Conservation (phyloP, 345 rosid genomes). For the Hibiscus mutabilis region DNA sequence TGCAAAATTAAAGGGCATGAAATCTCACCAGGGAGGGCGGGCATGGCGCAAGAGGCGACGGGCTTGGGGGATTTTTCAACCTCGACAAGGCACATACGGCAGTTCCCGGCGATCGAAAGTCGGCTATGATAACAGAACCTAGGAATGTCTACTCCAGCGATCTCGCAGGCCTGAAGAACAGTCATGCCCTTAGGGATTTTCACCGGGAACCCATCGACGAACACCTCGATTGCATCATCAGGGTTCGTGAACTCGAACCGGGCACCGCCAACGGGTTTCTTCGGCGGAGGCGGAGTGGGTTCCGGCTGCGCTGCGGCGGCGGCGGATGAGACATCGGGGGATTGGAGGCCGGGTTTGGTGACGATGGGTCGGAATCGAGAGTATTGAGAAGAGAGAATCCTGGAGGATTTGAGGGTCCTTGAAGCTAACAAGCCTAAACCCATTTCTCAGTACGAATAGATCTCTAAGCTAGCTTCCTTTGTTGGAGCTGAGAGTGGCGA, state of each 20-base stretch:
- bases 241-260: slow-evolving; percentile 72
- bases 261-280: slow-evolving; percentile 78
- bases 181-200: slow-evolving; percentile 97
- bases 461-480: neutral
- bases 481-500: neutral
- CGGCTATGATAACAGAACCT: slow-evolving; percentile 91
- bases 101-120: slow-evolving; percentile 93
- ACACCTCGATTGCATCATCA: slow-evolving; percentile 96
- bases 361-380: slow-evolving; percentile 50
- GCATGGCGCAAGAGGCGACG: slow-evolving; percentile 99
- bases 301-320: slow-evolving; percentile 43
- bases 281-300: slow-evolving; percentile 42
- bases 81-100: slow-evolving; percentile 99
- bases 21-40: slow-evolving; percentile 86
- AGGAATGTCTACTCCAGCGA: slow-evolving; percentile 98
- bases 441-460: slow-evolving; percentile 26
- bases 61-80: slow-evolving; percentile 99
- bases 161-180: slow-evolving; percentile 94
- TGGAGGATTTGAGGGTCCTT: slow-evolving; percentile 37
- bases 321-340: slow-evolving; percentile 50
- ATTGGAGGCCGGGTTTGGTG: slow-evolving; percentile 69
- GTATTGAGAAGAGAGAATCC: slow-evolving; percentile 30
- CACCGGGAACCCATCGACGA: slow-evolving; percentile 85
- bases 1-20: neutral
- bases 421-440: slow-evolving; percentile 75